Conservation (phyloP, 2,329 filamentous ascomycete species). For the Botrytis porri region DNA sequence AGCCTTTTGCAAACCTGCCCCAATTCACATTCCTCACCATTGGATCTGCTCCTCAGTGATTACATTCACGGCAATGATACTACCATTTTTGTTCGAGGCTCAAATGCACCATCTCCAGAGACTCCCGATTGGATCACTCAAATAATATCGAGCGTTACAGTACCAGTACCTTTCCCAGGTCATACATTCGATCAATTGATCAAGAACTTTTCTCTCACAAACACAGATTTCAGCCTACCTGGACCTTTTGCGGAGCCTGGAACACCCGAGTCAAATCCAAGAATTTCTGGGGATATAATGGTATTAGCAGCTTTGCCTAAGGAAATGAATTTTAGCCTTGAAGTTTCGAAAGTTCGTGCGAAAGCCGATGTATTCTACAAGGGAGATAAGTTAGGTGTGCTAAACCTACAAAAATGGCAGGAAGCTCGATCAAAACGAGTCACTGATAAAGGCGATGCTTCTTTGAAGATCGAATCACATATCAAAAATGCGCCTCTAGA, state of each 20-base stretch:
- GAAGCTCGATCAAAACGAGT: conserved; percentile 74
- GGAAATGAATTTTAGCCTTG: conserved; percentile 81
- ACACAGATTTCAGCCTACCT: conserved; percentile 84
- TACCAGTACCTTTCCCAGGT: conserved; percentile 82
- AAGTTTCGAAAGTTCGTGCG: conserved; percentile 73
- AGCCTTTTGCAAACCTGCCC: conserved; percentile 73
- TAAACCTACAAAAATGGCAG: conserved; percentile 82
- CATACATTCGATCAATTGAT: conserved; percentile 78
- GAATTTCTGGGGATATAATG: conserved; percentile 77
- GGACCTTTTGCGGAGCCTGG: conserved; percentile 74
- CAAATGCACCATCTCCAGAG: conserved; percentile 59
- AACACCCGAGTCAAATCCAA: conserved; percentile 69
- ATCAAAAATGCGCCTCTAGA: conserved; percentile 78
- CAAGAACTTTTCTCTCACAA: conserved; percentile 78
- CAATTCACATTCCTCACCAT: conserved; percentile 71
- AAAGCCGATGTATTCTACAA: conserved; percentile 79
- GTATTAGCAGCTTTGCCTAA: conserved; percentile 76
- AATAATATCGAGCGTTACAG: conserved; percentile 74
- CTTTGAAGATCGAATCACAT: conserved; percentile 70
- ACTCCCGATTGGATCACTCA: conserved; percentile 82
- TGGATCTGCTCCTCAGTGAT: conserved; percentile 75
- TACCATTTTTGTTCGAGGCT: conserved; percentile 79
- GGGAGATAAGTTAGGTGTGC: conserved; percentile 71
- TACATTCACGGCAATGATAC: conserved; percentile 80
- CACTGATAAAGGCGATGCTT: conserved; percentile 54